Evolutionary conservation across 306 rosid genomes (phyloP), one percentile per base, ranked within the genome.

Genomic region (Castanea crenata): DNA sequence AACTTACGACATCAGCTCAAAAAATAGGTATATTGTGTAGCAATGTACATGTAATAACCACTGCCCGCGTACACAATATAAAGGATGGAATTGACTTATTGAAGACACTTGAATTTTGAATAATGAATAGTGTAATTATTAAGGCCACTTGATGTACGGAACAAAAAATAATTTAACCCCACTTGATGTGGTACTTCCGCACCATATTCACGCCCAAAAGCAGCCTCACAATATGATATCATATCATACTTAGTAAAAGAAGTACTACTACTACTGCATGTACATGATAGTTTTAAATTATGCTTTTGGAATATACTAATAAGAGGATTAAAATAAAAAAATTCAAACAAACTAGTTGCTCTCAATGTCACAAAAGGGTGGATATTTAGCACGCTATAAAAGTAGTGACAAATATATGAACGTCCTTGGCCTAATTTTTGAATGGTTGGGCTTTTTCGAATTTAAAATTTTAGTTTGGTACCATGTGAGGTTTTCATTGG

Each of bases 301-400:
- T 19, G 23, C 16, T 34, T 65, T 59, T 67, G 18, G 51, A 34
- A 67, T 67, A 65, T 19, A 38, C 11, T 7, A 34, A 34, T 64
- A 64, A 16, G 18, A 16, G 8, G 6, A 65, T 65, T 64, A 5
- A 58, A 38, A 38, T 0, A 38, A 19, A 11, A 18, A 4, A 8
- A 32, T 3, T 67, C 27, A 9, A 8, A 8, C 6, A 67, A 34
- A 35, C 14, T 29, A 63, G 20, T 14, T 63, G 41, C 35, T 6
- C 9, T 61, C 12, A 27, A 8, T 7, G 46, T 41, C 46, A 41
- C 12, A 14, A 29, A 63, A 63, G 31, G 44, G 4, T 15, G 11
- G n/a, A 21, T 16, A 27, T 5, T 34, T 51, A 59, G 76, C 81
- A 69, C 81, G 81, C 75, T 69, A 8, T 2, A 78, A 78, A 69